A percentile compares a stretch with the other conserved stretches of the same genome.
Evolutionary conservation across 257 asterid species (phyloP).

Genomic region (Solanum clarkiae): DNA sequence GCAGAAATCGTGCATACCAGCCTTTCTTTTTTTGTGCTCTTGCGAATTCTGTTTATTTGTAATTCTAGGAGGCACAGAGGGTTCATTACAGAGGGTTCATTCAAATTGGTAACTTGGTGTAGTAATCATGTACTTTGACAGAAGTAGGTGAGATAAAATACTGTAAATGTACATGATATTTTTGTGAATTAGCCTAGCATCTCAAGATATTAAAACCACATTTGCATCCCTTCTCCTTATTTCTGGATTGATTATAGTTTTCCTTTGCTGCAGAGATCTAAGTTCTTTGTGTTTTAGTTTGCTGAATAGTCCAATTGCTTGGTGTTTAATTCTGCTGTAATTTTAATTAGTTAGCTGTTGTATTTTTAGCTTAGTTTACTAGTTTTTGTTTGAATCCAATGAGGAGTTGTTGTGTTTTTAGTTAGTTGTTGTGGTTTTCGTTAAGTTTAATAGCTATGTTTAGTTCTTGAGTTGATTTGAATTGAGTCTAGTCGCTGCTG

Average conservation of each 20-base stretch:
- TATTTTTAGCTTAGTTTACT: too few species aligned
- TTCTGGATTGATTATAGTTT: neutral
- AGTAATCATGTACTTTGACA: too few species aligned
- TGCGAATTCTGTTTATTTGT: neutral
- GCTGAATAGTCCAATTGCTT: too few species aligned
- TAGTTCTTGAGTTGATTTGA: too few species aligned
- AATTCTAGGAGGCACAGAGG: neutral
- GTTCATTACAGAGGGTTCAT: neutral
- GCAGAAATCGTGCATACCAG: neutral
- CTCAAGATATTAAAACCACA: neutral
- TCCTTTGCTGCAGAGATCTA: slow-evolving; percentile 36
- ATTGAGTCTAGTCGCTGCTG: too few species aligned
- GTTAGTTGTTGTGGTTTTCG: too few species aligned
- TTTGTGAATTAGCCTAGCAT: neutral
- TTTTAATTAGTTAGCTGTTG: too few species aligned
- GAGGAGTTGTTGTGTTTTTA: too few species aligned
- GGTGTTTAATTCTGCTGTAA: too few species aligned
- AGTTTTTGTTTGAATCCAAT: too few species aligned
- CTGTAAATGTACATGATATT: neutral
- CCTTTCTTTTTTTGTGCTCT: neutral
- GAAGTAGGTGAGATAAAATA: neutral
- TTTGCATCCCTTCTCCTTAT: neutral
- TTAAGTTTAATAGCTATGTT: too few species aligned
- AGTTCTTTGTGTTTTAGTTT: slow-evolving; percentile 5
- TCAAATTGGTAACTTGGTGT: neutral